phyloP scores from a whole-genome alignment of 768 basidiomycete genomes.

The Mycena rosella region DNA sequence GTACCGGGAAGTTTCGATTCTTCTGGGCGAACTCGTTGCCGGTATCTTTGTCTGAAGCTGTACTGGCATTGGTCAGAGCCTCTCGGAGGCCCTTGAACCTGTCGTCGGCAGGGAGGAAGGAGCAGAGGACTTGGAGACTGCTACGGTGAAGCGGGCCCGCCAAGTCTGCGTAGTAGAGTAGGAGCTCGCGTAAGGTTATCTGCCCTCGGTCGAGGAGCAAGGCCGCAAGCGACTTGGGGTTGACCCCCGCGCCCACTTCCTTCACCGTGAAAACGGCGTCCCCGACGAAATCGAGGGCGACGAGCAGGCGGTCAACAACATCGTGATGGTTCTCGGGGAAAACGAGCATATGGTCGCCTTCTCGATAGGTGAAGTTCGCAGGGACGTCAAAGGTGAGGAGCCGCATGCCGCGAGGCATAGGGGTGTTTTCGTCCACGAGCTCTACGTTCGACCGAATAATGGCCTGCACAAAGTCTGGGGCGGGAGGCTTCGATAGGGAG shows the following conservation, averaged over 20 bases:
- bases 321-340: slow-evolving; percentile 4
- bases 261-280: slow-evolving; percentile 17
- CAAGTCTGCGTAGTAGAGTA: slow-evolving; percentile 29
- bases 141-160: slow-evolving; percentile 27
- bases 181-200: slow-evolving; percentile 27
- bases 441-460: slow-evolving; percentile 21
- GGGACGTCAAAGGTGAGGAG: slow-evolving; percentile 12
- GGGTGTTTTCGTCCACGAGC: slow-evolving; percentile 27
- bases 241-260: neutral
- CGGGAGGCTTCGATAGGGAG: slow-evolving; percentile 16
- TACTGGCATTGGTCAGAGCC: slow-evolving; percentile 15
- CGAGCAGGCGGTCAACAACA: slow-evolving; percentile 3
- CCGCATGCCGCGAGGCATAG: slow-evolving; percentile 29
- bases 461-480: slow-evolving; percentile 19
- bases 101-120: slow-evolving; percentile 25
- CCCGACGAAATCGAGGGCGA: neutral
- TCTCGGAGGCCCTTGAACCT: slow-evolving; percentile 17
- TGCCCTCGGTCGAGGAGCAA: slow-evolving; percentile 13
- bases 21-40: neutral
- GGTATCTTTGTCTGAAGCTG: neutral
- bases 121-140: slow-evolving; percentile 5
- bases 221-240: slow-evolving; percentile 1
- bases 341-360: slow-evolving; percentile 31
- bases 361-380: neutral
- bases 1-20: slow-evolving; percentile 27